A percentile compares a stretch with the other conserved stretches of the same genome.
Evolutionary conservation across 116 monocot genomes (phyloP).

Genomic region (Dioscorea cayenensis): DNA sequence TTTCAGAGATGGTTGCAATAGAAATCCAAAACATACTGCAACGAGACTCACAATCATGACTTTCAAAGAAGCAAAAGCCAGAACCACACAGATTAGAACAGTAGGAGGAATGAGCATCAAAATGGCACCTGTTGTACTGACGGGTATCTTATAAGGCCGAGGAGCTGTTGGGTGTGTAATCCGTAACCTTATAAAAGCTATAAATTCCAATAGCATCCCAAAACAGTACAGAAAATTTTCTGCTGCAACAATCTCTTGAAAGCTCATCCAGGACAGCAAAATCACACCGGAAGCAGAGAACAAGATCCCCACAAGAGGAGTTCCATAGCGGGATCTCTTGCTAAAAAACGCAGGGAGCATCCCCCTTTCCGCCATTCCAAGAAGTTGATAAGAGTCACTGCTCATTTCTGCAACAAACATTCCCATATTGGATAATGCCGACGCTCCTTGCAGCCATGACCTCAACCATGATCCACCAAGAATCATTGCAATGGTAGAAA

Average conservation of each 20-base stretch:
- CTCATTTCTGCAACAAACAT: slow-evolving; percentile 88
- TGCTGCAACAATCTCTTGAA: slow-evolving; percentile 73
- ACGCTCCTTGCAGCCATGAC: slow-evolving; percentile 60
- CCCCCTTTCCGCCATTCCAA: slow-evolving; percentile 83
- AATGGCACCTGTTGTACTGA: slow-evolving; percentile 38
- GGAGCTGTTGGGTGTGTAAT: slow-evolving; percentile 27
- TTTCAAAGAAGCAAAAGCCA: slow-evolving; percentile 42
- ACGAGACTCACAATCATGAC: slow-evolving; percentile 43
- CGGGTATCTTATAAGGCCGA: slow-evolving; percentile 46
- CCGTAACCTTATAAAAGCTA: slow-evolving; percentile 52
- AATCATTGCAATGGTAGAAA: slow-evolving; percentile 53
- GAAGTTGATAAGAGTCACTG: slow-evolving; percentile 77
- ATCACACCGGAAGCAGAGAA: slow-evolving; percentile 68
- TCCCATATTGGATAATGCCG: slow-evolving; percentile 83
- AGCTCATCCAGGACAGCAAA: slow-evolving; percentile 64
- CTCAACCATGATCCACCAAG: slow-evolving; percentile 69
- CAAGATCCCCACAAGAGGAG: slow-evolving; percentile 70
- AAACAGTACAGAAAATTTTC: slow-evolving; percentile 73
- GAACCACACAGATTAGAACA: slow-evolving; percentile 37
- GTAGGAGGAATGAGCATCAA: slow-evolving; percentile 62
- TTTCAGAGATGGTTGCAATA: slow-evolving; percentile 40
- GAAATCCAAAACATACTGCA: slow-evolving; percentile 35
- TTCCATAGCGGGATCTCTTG: slow-evolving; percentile 58
- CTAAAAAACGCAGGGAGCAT: slow-evolving; percentile 77
- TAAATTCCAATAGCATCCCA: slow-evolving; percentile 64